These are phyloP conservation scores for Saksenaea oblongispora DNA, from an alignment of 371 early-diverging fungal species.

Conservation along the genomic window DNA sequence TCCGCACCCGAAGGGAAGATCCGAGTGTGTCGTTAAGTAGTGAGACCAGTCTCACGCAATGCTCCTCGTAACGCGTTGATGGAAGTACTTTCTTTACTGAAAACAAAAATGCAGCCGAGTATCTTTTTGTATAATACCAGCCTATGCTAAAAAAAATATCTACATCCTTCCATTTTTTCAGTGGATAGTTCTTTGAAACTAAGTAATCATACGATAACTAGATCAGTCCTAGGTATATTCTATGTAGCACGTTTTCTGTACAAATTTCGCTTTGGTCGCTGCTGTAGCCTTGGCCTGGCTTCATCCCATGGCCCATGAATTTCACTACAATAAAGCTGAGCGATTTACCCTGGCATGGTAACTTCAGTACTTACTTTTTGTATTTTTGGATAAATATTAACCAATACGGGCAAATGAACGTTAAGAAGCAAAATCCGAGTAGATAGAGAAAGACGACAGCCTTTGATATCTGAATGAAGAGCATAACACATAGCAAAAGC, in stretches of 20 bases:
- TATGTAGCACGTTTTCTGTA: conserved; percentile 27
- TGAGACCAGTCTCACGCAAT: too few species aligned
- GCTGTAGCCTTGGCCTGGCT: conserved; percentile 76
- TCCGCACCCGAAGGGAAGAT: too few species aligned
- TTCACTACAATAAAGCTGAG: conserved; percentile 56
- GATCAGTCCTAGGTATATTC: not conserved
- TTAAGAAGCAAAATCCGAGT: conserved; percentile 71
- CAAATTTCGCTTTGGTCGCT: conserved; percentile 36
- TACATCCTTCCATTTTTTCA: too few species aligned
- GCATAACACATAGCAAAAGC: conserved; percentile 56
- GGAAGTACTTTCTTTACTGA: too few species aligned
- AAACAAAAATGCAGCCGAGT: too few species aligned
- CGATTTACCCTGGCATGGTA: not conserved
- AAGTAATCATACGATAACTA: too few species aligned
- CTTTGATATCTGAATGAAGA: conserved; percentile 71
- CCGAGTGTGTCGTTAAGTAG: too few species aligned
- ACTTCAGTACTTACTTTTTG: conserved; percentile 77
- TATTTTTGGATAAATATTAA: conserved; percentile 89
- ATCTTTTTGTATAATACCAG: too few species aligned
- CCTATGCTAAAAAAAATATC: too few species aligned
- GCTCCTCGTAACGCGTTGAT: too few species aligned
- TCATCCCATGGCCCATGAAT: conserved; percentile 98
- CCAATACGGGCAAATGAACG: conserved; percentile 89
- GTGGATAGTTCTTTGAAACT: too few species aligned
- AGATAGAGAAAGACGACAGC: conserved; percentile 72